Conservation (phyloP, 768 basidiomycete genomes). For the Lactarius indigo region DNA sequence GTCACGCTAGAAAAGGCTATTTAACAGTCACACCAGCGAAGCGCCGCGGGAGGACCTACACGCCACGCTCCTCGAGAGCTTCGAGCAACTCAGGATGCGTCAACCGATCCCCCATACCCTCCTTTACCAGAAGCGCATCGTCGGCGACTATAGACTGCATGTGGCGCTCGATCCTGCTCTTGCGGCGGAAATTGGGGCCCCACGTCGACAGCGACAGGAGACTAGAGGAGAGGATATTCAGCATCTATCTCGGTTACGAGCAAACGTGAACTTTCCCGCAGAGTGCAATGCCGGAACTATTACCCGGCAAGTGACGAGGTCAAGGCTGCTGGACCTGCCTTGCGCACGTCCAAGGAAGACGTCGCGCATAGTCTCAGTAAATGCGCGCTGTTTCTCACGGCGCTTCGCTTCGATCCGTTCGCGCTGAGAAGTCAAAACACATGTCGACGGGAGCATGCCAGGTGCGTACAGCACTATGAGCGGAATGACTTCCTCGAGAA, state of each 20-base stretch:
- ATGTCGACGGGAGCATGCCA: slow-evolving; percentile 80
- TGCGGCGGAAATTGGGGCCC: slow-evolving; percentile 36
- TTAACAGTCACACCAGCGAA: background rate
- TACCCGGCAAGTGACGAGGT: slow-evolving; percentile 30
- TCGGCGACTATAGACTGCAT: slow-evolving; percentile 48
- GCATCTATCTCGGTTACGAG: background rate
- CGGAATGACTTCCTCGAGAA: slow-evolving; percentile 80
- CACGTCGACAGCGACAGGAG: slow-evolving; percentile 38
- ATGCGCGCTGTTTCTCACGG: slow-evolving; percentile 39
- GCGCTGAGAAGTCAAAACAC: slow-evolving; percentile 77
- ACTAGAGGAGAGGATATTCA: slow-evolving; percentile 26
- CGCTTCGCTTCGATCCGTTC: slow-evolving; percentile 57
- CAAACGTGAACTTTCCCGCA: slow-evolving; percentile 49
- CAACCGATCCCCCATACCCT: slow-evolving; percentile 43
- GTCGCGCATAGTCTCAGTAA: slow-evolving; percentile 24
- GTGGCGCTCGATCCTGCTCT: slow-evolving; percentile 37
- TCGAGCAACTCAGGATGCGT: slow-evolving; percentile 55
- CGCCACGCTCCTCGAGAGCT: slow-evolving; percentile 71
- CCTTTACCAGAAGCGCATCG: slow-evolving; percentile 56
- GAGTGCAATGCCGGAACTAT: slow-evolving; percentile 35
- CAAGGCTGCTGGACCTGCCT: slow-evolving; percentile 37
- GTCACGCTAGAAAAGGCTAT: slow-evolving; percentile 33
- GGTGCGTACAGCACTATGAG: slow-evolving; percentile 85
- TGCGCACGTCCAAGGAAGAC: slow-evolving; percentile 27
- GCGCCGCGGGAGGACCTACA: slow-evolving; percentile 47